Conservation (phyloP, 2,329 filamentous ascomycete species). For the Raffaelea ambrosiae region DNA sequence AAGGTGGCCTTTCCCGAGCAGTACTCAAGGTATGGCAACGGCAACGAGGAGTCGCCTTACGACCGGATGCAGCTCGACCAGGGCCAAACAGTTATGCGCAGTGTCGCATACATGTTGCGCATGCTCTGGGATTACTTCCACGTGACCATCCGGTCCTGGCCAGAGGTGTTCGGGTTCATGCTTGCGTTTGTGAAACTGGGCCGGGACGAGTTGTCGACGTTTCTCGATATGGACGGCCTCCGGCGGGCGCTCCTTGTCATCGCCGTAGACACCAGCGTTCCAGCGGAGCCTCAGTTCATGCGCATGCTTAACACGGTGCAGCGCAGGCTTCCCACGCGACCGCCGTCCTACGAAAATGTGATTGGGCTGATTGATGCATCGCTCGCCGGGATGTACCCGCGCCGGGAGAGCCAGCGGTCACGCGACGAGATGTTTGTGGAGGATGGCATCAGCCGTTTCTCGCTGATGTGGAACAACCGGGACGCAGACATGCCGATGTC, state of each 20-base stretch:
- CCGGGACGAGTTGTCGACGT: constrained; percentile 42
- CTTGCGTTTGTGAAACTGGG: constrained; percentile 57
- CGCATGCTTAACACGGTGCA: constrained; percentile 44
- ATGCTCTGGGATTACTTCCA: constrained; percentile 57
- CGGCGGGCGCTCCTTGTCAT: constrained; percentile 50
- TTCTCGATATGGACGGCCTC: constrained; percentile 56
- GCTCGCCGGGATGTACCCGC: constrained; percentile 27
- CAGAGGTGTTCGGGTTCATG: constrained; percentile 67
- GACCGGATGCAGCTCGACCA: constrained; percentile 14
- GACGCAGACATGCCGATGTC: constrained; percentile 14
- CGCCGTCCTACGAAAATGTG: constrained; percentile 44
- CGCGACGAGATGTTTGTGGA: constrained; percentile 30
- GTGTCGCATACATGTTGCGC: constrained; percentile 39
- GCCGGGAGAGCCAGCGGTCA: constrained; percentile 1
- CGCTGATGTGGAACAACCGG: neutral
- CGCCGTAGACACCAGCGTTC: constrained; percentile 45
- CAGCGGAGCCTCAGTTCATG: constrained; percentile 45
- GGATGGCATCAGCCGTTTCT: constrained; percentile 16
- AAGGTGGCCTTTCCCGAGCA: constrained; percentile 35
- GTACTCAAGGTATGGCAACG: constrained; percentile 31
- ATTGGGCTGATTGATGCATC: constrained; percentile 41
- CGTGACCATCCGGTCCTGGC: constrained; percentile 57
- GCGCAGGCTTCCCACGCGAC: constrained; percentile 39
- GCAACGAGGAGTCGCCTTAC: constrained; percentile 18
- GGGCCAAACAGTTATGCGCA: constrained; percentile 22